Evolutionary conservation across 2,329 filamentous ascomycete species (phyloP).

Genomic region (Cercospora zeae-maydis): DNA sequence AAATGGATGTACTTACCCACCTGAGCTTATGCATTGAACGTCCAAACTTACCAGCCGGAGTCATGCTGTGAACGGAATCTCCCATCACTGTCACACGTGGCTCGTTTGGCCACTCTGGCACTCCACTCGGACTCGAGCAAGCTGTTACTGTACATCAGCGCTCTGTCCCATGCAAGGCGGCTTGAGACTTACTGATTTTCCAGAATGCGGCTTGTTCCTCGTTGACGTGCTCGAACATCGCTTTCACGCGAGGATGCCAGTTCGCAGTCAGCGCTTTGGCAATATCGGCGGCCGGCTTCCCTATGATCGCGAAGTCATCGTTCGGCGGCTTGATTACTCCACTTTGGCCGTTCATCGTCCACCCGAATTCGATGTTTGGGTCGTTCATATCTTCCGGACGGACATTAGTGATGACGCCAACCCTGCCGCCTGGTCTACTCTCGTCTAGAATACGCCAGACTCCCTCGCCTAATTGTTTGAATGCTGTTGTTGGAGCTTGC

Average conservation of each 20-base stretch:
- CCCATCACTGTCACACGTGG: constrained; percentile 58
- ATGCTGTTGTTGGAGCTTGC: constrained; percentile 60
- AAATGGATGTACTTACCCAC: too few species aligned
- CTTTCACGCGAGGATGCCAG: constrained; percentile 56
- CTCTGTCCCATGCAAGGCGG: fast-evolving
- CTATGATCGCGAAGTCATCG: constrained; percentile 58
- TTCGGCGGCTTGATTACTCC: constrained; percentile 58
- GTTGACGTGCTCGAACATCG: constrained; percentile 58
- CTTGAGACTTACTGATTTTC: constrained; percentile 51
- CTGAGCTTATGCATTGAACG: too few species aligned
- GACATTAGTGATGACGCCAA: constrained; percentile 63
- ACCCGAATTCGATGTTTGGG: constrained; percentile 56
- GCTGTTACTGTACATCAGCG: constrained; percentile 25
- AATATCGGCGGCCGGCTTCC: constrained; percentile 55
- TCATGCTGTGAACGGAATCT: constrained; percentile 58
- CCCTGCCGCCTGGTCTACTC: constrained; percentile 44
- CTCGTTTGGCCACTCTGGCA: constrained; percentile 59
- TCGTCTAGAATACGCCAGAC: constrained; percentile 57
- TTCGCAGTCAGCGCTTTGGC: constrained; percentile 53
- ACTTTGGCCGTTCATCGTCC: constrained; percentile 59
- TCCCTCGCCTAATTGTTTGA: constrained; percentile 60
- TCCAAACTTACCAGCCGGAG: constrained; percentile 38
- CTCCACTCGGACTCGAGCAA: constrained; percentile 57
- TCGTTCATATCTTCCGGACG: constrained; percentile 58
- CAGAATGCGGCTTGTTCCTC: constrained; percentile 59